These are phyloP conservation scores for Globisporangium solare DNA, from an alignment of 352 stramenopile species.

Conservation along the genomic window DNA sequence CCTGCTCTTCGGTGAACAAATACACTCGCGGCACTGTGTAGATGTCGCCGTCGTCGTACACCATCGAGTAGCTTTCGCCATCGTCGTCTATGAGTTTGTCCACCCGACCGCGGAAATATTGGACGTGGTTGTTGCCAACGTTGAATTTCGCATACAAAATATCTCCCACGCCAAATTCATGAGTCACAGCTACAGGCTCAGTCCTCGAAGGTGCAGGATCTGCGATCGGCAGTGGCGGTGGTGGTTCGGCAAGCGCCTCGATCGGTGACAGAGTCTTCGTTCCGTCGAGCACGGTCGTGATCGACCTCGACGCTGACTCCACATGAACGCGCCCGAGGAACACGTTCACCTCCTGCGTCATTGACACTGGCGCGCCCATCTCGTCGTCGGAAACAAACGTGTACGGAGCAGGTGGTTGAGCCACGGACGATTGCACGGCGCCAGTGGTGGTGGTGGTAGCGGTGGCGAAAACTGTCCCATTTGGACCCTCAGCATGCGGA, in stretches of 20 bases:
- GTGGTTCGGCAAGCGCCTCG: conserved; percentile 4
- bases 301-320: conserved; percentile 2
- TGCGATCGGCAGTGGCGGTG: neutral
- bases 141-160: conserved; percentile 43
- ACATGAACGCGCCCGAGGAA: conserved; percentile 6
- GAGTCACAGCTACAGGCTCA: neutral
- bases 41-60: conserved; percentile 58
- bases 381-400: conserved; percentile 2
- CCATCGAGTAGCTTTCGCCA: conserved; percentile 37
- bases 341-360: conserved; percentile 8
- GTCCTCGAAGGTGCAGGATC: neutral
- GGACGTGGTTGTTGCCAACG: conserved; percentile 25
- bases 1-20: conserved; percentile 46
- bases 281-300: neutral
- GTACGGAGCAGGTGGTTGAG: neutral
- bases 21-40: conserved; percentile 35
- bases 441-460: neutral
- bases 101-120: conserved; percentile 43
- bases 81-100: conserved; percentile 33
- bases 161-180: conserved; percentile 32
- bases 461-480: neutral
- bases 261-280: conserved; percentile 2
- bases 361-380: neutral
- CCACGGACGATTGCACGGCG: neutral
- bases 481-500: neutral